Evolutionary conservation across 2,329 filamentous ascomycete species (phyloP).

Genomic region (Ophiostoma populinum): DNA sequence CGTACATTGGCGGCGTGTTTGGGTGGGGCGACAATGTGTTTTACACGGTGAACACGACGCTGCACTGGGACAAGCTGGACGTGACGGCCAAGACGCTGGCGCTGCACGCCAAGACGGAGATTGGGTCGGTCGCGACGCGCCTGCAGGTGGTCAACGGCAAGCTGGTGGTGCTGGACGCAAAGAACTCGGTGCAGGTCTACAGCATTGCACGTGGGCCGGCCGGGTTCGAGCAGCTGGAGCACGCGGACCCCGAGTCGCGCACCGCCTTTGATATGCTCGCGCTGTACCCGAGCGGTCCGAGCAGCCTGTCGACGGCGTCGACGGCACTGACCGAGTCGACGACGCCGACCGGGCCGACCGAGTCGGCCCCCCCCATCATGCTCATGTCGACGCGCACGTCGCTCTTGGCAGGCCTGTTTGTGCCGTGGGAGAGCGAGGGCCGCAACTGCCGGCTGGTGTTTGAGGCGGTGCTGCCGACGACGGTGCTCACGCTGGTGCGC

Average conservation of each 20-base stretch:
- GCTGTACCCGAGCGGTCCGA: too few relatives aligned
- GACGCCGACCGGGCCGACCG: constrained; percentile 11
- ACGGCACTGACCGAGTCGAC: too few relatives aligned
- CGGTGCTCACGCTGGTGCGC: constrained; percentile 37
- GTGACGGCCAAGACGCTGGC: constrained; percentile 31
- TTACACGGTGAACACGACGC: constrained; percentile 31
- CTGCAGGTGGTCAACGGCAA: constrained; percentile 29
- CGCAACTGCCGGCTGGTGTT: constrained; percentile 31
- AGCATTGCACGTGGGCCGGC: too few relatives aligned
- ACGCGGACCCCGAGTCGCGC: constrained; percentile 29
- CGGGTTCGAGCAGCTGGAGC: too few relatives aligned
- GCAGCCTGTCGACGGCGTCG: too few relatives aligned
- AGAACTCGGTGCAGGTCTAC: constrained; percentile 39
- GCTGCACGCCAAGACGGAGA: constrained; percentile 25
- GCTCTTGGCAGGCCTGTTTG: constrained; percentile 32
- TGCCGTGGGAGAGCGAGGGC: constrained; percentile 24
- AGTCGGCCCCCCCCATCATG: constrained; percentile 21
- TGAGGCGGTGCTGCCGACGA: constrained; percentile 33
- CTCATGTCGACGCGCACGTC: constrained; percentile 31
- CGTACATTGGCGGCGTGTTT: too few relatives aligned
- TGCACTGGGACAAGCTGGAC: constrained; percentile 42
- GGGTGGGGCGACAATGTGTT: too few relatives aligned
- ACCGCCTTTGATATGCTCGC: constrained; percentile 29
- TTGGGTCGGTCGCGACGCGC: constrained; percentile 35
- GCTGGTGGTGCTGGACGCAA: constrained; percentile 32